Conservation (phyloP, 1,139 yeast species). For the Debaryomyces robertsiae region DNA sequence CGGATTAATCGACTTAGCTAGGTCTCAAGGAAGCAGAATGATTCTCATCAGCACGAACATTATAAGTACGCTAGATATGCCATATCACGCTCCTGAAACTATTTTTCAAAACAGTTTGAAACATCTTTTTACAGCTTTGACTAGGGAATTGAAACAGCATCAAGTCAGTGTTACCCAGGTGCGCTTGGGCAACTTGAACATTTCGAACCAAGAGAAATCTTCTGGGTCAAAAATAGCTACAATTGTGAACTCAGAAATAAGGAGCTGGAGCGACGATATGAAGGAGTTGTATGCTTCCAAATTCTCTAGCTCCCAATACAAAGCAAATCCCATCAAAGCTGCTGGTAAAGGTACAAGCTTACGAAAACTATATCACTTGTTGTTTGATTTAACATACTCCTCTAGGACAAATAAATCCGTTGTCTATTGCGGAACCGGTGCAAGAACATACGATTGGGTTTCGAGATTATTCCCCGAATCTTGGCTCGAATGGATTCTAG, state of each 20-base stretch:
- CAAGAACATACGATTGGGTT: conserved; percentile 45
- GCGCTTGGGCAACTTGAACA: conserved; percentile 49
- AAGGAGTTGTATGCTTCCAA: conserved; percentile 37
- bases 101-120: conserved; percentile 40
- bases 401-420: conserved; percentile 30
- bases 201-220: conserved; percentile 34
- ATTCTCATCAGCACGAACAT: conserved; percentile 48
- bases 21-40: conserved; percentile 49
- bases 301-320: conserved; percentile 38
- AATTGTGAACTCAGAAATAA: conserved; percentile 39
- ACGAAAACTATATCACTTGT: conserved; percentile 51
- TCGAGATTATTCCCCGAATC: conserved; percentile 37
- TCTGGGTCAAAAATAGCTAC: conserved; percentile 31
- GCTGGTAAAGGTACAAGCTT: conserved; percentile 44
- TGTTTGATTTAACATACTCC: conserved; percentile 55
- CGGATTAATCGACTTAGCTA: conserved; percentile 59
- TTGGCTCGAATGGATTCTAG: conserved; percentile 30
- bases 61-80: conserved; percentile 43
- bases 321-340: conserved; percentile 37
- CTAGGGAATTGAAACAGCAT: conserved; percentile 46
- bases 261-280: conserved; percentile 45
- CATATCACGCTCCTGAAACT: conserved; percentile 55
- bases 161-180: conserved; percentile 48
- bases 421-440: conserved; percentile 54
- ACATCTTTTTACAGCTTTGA: conserved; percentile 39